Evolutionary conservation across 495 filamentous ascomycete genomes (phyloP).

Genomic region (Podospora didyma): DNA sequence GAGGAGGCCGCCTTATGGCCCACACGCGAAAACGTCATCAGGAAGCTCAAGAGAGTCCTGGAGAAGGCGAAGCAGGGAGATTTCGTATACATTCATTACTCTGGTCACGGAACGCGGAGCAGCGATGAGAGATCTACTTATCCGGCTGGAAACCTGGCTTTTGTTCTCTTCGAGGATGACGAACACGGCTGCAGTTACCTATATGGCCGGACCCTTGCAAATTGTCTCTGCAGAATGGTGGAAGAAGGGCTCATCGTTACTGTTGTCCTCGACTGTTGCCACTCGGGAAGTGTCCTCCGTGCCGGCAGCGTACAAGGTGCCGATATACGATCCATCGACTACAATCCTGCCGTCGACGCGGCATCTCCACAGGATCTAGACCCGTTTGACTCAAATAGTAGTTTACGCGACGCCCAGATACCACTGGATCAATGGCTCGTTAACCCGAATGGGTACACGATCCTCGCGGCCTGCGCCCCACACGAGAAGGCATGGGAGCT

Average conservation of each 20-base stretch:
- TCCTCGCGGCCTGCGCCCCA: slow-evolving; percentile 2
- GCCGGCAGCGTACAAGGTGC: background rate
- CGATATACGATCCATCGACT: background rate
- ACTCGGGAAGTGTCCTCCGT: background rate
- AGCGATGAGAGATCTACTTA: background rate
- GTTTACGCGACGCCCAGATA: background rate
- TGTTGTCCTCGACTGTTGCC: slow-evolving; percentile 3
- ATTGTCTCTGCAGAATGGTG: slow-evolving; percentile 1
- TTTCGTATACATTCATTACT: slow-evolving; percentile 4
- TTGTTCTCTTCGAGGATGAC: slow-evolving; percentile 1
- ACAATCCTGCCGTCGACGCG: background rate
- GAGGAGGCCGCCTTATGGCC: background rate
- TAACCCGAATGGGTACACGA: slow-evolving; percentile 6
- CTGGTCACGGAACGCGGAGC: background rate
- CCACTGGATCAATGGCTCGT: slow-evolving; percentile 1
- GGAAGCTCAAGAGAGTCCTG: background rate
- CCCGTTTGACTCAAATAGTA: background rate
- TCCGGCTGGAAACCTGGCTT: background rate
- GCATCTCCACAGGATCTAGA: background rate
- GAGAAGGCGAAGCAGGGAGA: background rate
- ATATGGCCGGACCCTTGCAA: background rate
- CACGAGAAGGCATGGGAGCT: background rate
- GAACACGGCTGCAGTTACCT: slow-evolving; percentile 1
- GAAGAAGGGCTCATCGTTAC: background rate
- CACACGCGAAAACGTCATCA: background rate